Evolutionary conservation across 1,139 yeast genomes (phyloP), one percentile per base, ranked within the genome.

Genomic region (Candida neerlandica): DNA sequence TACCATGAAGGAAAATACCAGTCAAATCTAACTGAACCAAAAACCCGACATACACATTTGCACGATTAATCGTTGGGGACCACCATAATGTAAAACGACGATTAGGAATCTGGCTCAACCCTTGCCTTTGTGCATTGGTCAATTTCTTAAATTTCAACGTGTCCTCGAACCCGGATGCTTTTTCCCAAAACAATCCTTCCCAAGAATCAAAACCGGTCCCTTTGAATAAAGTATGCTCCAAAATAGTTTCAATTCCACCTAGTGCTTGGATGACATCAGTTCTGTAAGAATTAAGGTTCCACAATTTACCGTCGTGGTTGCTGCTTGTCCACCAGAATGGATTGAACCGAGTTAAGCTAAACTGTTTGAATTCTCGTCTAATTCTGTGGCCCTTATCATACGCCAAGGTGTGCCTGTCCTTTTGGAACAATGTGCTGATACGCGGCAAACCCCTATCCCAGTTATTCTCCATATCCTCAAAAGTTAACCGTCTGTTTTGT

Each of bases 161-260:
- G 60, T 95, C 99, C 66, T 95, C 99, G 65, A 92, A 94, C 0
- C 99, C 99, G 23, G 96, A 85, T 0, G 96, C 94, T 61, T 90
- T 90, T 62, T 95, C 99, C 99, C 99, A 95, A 66, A 95, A 95
- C 26, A 95, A 73, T 3, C 99, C 99, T 72, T 95, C 99, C 99
- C 99, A 95, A 9, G 96, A 89, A 59, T 89, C 96, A 64, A 95
- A 95, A 0, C 99, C 99, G 0, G 99, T 95, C 18, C 96, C 99
- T 64, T 89, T 89, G 73, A 94, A 95, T 47, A 95, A 70, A 0
- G 99, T 91, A 61, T 95, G 99, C 61, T 94, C 99, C 55, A 95
- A 69, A 63, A 95, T 94, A 0, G 99, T 91, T 61, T 94, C 98
- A 55, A 95, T 89, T 47, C 99, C 99, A 41, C 99, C 99, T 7